These are phyloP conservation scores for Clitopilus hobsonii DNA, from an alignment of 768 basidiomycete genomes.

Conservation along the genomic window DNA sequence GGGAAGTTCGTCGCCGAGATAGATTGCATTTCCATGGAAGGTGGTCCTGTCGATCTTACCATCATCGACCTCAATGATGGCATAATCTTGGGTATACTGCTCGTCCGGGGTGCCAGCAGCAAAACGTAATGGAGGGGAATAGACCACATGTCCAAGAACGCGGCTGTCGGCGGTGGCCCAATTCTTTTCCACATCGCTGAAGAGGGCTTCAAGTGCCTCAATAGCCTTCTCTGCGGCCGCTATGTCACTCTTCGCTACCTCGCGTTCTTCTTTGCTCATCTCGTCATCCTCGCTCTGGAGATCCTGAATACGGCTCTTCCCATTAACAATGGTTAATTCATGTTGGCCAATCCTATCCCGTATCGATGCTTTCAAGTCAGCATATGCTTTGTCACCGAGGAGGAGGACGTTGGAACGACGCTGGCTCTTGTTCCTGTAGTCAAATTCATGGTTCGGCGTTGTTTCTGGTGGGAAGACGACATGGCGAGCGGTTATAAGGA, in stretches of 20 bases:
- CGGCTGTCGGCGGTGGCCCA: conserved; percentile 23
- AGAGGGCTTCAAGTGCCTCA: conserved; percentile 10
- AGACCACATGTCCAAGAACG: conserved; percentile 26
- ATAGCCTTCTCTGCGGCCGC: conserved; percentile 13
- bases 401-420: conserved; percentile 23
- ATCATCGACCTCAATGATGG: conserved; percentile 20
- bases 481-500: conserved; percentile 19
- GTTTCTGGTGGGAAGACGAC: conserved; percentile 14
- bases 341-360: conserved; percentile 16
- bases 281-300: conserved; percentile 6
- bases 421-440: conserved; percentile 10
- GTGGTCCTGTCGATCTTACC: conserved; percentile 14
- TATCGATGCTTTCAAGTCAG: conserved; percentile 22
- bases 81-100: conserved; percentile 24
- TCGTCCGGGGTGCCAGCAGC: conserved; percentile 9
- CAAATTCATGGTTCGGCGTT: conserved; percentile 6
- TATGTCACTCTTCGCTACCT: conserved; percentile 9
- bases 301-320: conserved; percentile 7
- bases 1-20: conserved; percentile 15
- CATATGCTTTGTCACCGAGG: conserved; percentile 21
- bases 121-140: conserved; percentile 22
- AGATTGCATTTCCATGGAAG: conserved; percentile 15
- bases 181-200: conserved; percentile 13
- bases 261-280: not conserved
- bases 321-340: conserved; percentile 17